Evolutionary conservation across 2,329 filamentous ascomycete genomes (phyloP).

Genomic region (Neofusicoccum sp.): DNA sequence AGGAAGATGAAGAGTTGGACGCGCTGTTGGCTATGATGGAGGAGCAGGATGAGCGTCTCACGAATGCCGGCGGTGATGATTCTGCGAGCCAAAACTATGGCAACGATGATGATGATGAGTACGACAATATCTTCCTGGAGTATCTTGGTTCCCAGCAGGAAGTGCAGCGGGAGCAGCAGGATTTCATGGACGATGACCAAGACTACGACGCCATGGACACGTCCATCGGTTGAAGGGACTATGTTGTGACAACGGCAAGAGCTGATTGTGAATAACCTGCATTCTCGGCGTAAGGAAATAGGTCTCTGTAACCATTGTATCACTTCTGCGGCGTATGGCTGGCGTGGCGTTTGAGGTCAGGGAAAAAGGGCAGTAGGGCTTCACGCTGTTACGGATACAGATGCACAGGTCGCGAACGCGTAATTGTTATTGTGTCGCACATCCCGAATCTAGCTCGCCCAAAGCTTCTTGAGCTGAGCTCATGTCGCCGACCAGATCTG

Average conservation of each 20-base stretch:
- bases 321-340: not conserved
- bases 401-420: slow-evolving; percentile 5
- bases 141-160: slow-evolving; percentile 20
- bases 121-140: slow-evolving; percentile 67
- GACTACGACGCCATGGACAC: slow-evolving; percentile 40
- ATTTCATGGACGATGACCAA: slow-evolving; percentile 25
- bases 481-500: slow-evolving; percentile 90
- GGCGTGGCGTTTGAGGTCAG: not conserved
- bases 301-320: slow-evolving; percentile 4
- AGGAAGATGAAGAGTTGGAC: slow-evolving; percentile 40
- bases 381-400: not conserved
- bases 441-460: slow-evolving; percentile 60
- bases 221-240: slow-evolving; percentile 24
- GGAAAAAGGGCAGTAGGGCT: not conserved
- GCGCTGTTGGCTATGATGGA: slow-evolving; percentile 50
- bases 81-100: slow-evolving; percentile 39
- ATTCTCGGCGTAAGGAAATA: not conserved
- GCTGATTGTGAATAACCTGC: not conserved
- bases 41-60: slow-evolving; percentile 24
- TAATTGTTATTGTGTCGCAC: slow-evolving; percentile 59
- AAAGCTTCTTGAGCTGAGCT: slow-evolving; percentile 73
- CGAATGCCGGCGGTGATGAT: slow-evolving; percentile 7
- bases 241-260: not conserved
- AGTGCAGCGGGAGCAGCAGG: slow-evolving; percentile 40
- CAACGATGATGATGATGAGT: slow-evolving; percentile 61